Base-by-base conservation (phyloP, 2,329 filamentous ascomycete genomes). In the Arachnomyces sp. region DNA sequence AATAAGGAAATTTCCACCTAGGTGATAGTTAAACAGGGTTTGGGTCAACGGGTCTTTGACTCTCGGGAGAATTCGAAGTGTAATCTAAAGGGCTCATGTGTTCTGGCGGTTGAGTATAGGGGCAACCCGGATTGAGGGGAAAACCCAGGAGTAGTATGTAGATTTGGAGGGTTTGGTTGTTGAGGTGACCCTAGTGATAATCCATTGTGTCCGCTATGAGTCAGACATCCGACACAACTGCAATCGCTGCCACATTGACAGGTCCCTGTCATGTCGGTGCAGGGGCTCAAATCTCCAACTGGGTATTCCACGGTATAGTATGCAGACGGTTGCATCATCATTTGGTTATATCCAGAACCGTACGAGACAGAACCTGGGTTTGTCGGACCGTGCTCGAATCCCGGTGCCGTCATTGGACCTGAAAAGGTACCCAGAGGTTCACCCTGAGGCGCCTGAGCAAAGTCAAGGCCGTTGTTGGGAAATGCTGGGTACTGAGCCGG, bases 191-290 rank as follows among this genome's bases (percentile, higher is more conserved):
- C 55, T 12, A 70, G 48, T 8, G 59, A 45, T 15, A 71, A 46
- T 11, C 68, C 69, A 16, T 68, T 66, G 42, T 73, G 71, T 3
- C 69, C 71, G 14, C 63, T 68, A 40, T 75, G 72, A 3, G 69
- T 73, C 9, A 73, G 55, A 47, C 72, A 75, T 11, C 70, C 71
- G n/a, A 71, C 59, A 46, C 72, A 75, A 40, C 56, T 63, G 48
- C 72, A 75, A 30, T 71, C 70, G 40, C 67, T 67, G 12, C 69
- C 71, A 42, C 72, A 75, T 45, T 69, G 68, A 42, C 72, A 75
- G 17, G 65, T 72, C 3, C 71, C 72, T 4, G 64, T 69, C 3
- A 62, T 54, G 44, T 74, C 66, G 28, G 63, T 66, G 50, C 72
- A 75, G 12, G 63, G 48, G 17, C 46, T 52, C 3, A 60, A 57